Evolutionary conservation across 345 rosid genomes (phyloP), one percentile per base, ranked within the genome.

Genomic region (Populus ilicifolia): DNA sequence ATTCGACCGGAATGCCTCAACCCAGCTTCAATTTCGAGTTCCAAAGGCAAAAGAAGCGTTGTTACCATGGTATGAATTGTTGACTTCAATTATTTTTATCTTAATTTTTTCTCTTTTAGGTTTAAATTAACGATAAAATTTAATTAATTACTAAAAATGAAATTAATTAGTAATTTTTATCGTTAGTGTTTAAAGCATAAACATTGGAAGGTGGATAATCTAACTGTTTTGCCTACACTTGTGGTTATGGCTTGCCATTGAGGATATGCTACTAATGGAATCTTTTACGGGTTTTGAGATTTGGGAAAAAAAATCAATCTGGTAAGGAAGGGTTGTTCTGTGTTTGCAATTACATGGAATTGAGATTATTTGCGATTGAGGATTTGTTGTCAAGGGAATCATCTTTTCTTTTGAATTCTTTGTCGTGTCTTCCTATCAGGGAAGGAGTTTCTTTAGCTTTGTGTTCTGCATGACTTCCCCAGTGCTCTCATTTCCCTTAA

Each of bases 21-120:
- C 46, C 91, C 90, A 33, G 86, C 85, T n/a, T 80, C 84, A 30
- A 50, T 83, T 30, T 80, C 88, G 62, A 81, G 86, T 23, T 88
- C 91, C 8, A 90, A 85, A 36, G 88, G 91, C 50, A 95, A 81
- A 79, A 87, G 98, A 52, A 87, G 89, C 52, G 93, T 90, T 66
- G 84, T 92, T 67, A 87, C 94, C 66, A 90, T 84, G 94, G 98
- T 89, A 86, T 75, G 59, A 9, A 71, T 50, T 50, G 62, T 63
- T 69, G 17, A 69, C 14, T 54, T 59, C 46, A 27, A 14, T 54
- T 75, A 70, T 70, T 39, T 54, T 27, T 20, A 30, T n/a, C 33
- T 18, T 75, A 27, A 8, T 18, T 48, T 36, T 56, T 41, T 46
- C 21, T 50, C 50, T 69, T 33, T 33, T 13, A 50, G 48, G 23